These are phyloP conservation scores for Trichoderma semiorbis DNA, from an alignment of 2,329 filamentous ascomycete species.

Conservation along the genomic window DNA sequence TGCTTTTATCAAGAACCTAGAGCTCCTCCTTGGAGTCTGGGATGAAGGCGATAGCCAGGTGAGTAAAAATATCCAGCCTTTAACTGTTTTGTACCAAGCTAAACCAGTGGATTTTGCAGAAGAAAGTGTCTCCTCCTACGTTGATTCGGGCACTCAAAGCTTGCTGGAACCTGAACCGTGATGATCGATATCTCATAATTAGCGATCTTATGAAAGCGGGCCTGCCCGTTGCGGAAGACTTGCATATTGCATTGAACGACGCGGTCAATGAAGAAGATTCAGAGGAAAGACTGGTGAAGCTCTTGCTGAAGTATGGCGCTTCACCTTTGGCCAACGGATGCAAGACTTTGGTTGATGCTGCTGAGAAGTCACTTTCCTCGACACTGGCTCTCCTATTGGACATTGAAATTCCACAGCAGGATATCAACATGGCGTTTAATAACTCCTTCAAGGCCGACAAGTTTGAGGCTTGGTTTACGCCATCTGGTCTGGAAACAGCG, in stretches of 20 bases:
- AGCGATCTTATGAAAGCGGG: constrained; percentile 51
- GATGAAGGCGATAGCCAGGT: constrained; percentile 41
- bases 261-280: constrained; percentile 52
- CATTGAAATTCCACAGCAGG: constrained; percentile 38
- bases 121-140: constrained; percentile 45
- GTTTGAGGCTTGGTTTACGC: constrained; percentile 44
- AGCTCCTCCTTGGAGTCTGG: constrained; percentile 49
- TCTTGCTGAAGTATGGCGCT: constrained; percentile 50
- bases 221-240: constrained; percentile 44
- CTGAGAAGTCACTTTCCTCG: constrained; percentile 36
- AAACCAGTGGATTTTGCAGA: constrained; percentile 30
- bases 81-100: not conserved
- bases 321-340: constrained; percentile 51
- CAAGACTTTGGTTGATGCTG: constrained; percentile 50
- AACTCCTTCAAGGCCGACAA: constrained; percentile 43
- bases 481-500: constrained; percentile 45
- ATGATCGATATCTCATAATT: constrained; percentile 47
- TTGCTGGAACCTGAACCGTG: constrained; percentile 48
- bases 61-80: not conserved
- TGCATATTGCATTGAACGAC: constrained; percentile 49
- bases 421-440: constrained; percentile 45
- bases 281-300: constrained; percentile 44
- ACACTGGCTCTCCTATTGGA: constrained; percentile 43
- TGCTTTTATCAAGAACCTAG: constrained; percentile 47
- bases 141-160: constrained; percentile 51